Evolutionary conservation across 805 yeast species (phyloP).

Genomic region (Ogataea neopini): DNA sequence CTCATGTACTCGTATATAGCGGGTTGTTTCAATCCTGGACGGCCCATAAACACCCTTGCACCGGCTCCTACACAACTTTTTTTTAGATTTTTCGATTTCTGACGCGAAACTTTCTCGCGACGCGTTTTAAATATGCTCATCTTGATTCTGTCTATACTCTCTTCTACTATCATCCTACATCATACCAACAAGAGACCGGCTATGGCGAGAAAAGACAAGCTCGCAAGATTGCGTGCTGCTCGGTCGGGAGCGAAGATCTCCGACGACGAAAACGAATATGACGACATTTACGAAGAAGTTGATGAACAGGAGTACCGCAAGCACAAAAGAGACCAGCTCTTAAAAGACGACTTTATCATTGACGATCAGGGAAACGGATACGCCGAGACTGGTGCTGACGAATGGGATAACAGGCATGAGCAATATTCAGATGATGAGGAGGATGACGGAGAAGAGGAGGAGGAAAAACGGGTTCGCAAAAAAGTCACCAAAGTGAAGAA

Average conservation of each 20-base stretch:
- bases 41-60: no score
- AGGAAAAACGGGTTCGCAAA: slow-evolving; percentile 25
- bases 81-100: not conserved
- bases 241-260: slow-evolving; percentile 57
- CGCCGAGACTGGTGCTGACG: slow-evolving; percentile 90
- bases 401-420: slow-evolving; percentile 66
- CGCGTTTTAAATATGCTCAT: slow-evolving; percentile 5
- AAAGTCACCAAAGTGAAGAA: slow-evolving; percentile 38
- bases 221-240: slow-evolving; percentile 64
- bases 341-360: slow-evolving; percentile 90
- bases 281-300: slow-evolving; percentile 82
- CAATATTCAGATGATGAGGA: slow-evolving; percentile 64
- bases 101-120: not conserved
- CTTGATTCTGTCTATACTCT: not conserved
- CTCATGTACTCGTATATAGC: no score
- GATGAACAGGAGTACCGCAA: slow-evolving; percentile 78
- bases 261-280: slow-evolving; percentile 38
- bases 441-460: slow-evolving; percentile 32
- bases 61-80: not conserved
- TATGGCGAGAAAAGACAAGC: slow-evolving; percentile 40
- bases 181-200: not conserved
- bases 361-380: slow-evolving; percentile 95
- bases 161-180: not conserved
- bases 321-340: slow-evolving; percentile 74
- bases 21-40: no score